Conservation (phyloP, 805 yeast genomes). For the Alloascoidea hylecoeti region DNA sequence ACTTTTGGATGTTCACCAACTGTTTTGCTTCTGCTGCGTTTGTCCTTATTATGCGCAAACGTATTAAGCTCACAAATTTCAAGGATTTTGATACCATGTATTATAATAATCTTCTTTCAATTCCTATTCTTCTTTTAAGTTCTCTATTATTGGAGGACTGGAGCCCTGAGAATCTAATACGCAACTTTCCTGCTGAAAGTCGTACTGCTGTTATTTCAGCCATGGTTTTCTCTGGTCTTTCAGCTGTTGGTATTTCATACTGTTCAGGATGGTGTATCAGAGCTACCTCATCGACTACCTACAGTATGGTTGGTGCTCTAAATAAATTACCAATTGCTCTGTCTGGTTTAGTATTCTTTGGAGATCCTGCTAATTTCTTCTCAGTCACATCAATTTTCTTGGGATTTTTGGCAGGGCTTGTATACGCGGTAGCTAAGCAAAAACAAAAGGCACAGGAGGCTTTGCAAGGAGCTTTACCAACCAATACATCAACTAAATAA, state of each 20-base stretch:
- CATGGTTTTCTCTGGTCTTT: conserved; percentile 87
- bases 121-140: conserved; percentile 71
- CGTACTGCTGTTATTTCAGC: conserved; percentile 58
- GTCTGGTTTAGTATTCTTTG: conserved; percentile 88
- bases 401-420: conserved; percentile 93
- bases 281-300: conserved; percentile 96
- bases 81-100: conserved; percentile 97
- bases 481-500: no score
- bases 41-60: conserved; percentile 91
- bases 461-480: conserved; percentile 3
- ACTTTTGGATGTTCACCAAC: conserved; percentile 94
- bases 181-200: conserved; percentile 66
- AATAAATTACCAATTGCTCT: conserved; percentile 96
- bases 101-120: conserved; percentile 88
- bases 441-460: conserved; percentile 48
- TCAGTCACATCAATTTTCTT: conserved; percentile 81
- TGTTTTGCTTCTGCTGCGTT: conserved; percentile 90
- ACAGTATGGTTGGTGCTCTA: conserved; percentile 98
- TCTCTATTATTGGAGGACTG: conserved; percentile 85
- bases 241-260: conserved; percentile 94
- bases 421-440: conserved; percentile 91
- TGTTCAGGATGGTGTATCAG: conserved; percentile 99
- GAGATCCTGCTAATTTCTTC: conserved; percentile 87
- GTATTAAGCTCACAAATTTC: conserved; percentile 93
- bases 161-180: conserved; percentile 63